These are phyloP conservation scores for Liquidambar formosana DNA, from an alignment of 164 flowering plant species.

Conservation along the genomic window DNA sequence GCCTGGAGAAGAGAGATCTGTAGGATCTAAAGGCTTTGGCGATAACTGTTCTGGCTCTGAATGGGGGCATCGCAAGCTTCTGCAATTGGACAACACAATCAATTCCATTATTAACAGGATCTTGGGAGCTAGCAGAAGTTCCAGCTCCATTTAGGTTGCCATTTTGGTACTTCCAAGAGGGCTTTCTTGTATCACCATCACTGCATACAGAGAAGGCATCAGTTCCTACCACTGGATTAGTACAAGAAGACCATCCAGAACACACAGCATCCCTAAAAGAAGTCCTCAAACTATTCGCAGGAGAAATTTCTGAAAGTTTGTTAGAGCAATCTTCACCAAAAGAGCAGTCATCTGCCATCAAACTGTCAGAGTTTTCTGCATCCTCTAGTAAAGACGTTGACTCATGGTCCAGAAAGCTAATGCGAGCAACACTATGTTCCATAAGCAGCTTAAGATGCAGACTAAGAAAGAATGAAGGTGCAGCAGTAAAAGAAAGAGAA, in stretches of 20 bases:
- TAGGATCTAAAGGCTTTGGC: slow-evolving; percentile 20
- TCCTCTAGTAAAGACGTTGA: slow-evolving; percentile 24
- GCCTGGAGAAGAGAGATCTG: slow-evolving; percentile 18
- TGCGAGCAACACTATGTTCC: slow-evolving; percentile 45
- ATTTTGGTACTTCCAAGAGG: slow-evolving; percentile 7
- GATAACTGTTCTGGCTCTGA: slow-evolving; percentile 18
- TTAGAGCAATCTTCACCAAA: slow-evolving; percentile 15
- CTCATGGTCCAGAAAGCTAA: slow-evolving; percentile 33
- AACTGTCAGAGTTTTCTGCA: slow-evolving; percentile 18
- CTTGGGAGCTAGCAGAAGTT: slow-evolving; percentile 27
- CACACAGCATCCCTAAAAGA: slow-evolving; percentile 21
- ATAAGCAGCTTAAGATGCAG: slow-evolving; percentile 78
- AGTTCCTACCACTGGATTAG: slow-evolving; percentile 21
- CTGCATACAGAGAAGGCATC: slow-evolving; percentile 21
- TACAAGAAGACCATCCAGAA: slow-evolving; percentile 19
- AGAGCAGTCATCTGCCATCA: slow-evolving; percentile 23
- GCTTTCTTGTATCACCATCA: slow-evolving; percentile 24
- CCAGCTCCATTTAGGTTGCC: slow-evolving; percentile 19
- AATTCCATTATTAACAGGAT: slow-evolving; percentile 17
- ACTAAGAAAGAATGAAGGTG: slow-evolving; percentile 61
- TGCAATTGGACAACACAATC: slow-evolving; percentile 18
- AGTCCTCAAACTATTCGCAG: slow-evolving; percentile 16
- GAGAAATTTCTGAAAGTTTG: slow-evolving; percentile 17
- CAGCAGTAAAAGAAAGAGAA: slow-evolving; percentile 63
- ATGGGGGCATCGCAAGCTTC: slow-evolving; percentile 17